Conservation (phyloP, 2,329 filamentous ascomycete species). For the Penicillium sp. region DNA sequence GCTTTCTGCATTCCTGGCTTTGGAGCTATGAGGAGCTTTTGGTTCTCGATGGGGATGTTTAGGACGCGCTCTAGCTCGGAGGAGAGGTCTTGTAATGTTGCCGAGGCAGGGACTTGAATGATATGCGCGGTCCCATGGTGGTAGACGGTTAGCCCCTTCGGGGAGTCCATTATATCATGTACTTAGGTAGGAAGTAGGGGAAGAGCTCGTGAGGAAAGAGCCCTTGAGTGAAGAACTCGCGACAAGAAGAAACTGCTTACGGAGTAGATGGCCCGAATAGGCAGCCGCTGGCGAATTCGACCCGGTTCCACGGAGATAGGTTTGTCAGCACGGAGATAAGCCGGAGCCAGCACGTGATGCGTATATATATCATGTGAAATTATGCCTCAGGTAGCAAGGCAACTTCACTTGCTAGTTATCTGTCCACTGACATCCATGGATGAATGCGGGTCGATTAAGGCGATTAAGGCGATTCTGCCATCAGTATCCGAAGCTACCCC, state of each 20-base stretch:
- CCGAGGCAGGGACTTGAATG: slow-evolving; percentile 47
- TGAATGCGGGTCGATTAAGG: too few species aligned
- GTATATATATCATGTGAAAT: background rate
- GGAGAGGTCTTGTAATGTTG: slow-evolving; percentile 51
- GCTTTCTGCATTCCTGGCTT: slow-evolving; percentile 48
- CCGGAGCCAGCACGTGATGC: background rate
- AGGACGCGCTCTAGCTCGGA: slow-evolving; percentile 32
- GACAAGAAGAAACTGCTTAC: slow-evolving; percentile 1
- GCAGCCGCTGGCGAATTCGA: slow-evolving; percentile 26
- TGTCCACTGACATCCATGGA: too few species aligned
- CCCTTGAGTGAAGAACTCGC: background rate
- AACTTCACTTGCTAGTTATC: too few species aligned
- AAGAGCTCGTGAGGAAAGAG: background rate
- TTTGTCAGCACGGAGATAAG: slow-evolving; percentile 37
- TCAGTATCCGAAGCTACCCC: too few species aligned
- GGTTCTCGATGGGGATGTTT: slow-evolving; percentile 41
- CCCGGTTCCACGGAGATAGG: slow-evolving; percentile 28
- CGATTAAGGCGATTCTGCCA: too few species aligned
- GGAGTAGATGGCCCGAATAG: slow-evolving; percentile 13
- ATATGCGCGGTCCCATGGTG: slow-evolving; percentile 54
- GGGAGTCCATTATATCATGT: slow-evolving; percentile 7
- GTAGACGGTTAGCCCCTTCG: slow-evolving; percentile 49
- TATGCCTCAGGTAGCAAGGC: background rate
- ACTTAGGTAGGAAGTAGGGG: background rate
- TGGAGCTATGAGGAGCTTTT: slow-evolving; percentile 47